Evolutionary conservation across 305 asterid genomes (phyloP), one percentile per base, ranked within the genome.

Genomic region (Fraxinus angustifolia): DNA sequence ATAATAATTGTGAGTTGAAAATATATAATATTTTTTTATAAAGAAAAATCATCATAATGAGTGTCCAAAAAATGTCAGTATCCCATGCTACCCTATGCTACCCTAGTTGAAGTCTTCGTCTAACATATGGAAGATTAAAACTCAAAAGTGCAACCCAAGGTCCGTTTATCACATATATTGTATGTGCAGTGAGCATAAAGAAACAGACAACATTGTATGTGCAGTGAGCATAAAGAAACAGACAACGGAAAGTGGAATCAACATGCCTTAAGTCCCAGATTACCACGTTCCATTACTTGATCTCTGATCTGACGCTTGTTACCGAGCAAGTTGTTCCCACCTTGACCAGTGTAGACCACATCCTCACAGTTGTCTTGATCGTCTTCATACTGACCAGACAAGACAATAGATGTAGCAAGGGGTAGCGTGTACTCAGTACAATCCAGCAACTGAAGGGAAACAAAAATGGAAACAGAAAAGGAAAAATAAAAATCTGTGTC

Each of bases 351-450:
- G 82, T 95, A 95, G 14, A 92, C 91, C 60, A 95, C 84, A 17
- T 92, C 97, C 71, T 93, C 93, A 21, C 86, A 86, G 67, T 95
- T 93, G 84, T 95, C 99, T 42, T 90, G 81, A 81, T 95, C 96
- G 53, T 95, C 99, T 83, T 95, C 99, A 75, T 95, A 95, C 79
- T 93, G 97, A 40, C 99, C 99, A 4, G 98, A 95, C 87, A 95
- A 45, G 12, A 95, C 95, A 58, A 95, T 95, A n/a, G 97, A 89
- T 76, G 83, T 36, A 2, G 99, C 86, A 75, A 95, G 76, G 67
- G 99, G 99, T 45, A 91, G 82, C 42, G 71, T 81, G 87, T 89
- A 84, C 60, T 75, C 81, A 31, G 62, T 53, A 70, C 79, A 83
- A 78, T 68, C 92, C 96, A 91, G 86, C 84, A 75, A 73, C 70